Percentiles rank a stretch among this genome's conserved stretches.
Conservation (phyloP, 2,329 filamentous ascomycete genomes). For the Hypoxylon sp. region DNA sequence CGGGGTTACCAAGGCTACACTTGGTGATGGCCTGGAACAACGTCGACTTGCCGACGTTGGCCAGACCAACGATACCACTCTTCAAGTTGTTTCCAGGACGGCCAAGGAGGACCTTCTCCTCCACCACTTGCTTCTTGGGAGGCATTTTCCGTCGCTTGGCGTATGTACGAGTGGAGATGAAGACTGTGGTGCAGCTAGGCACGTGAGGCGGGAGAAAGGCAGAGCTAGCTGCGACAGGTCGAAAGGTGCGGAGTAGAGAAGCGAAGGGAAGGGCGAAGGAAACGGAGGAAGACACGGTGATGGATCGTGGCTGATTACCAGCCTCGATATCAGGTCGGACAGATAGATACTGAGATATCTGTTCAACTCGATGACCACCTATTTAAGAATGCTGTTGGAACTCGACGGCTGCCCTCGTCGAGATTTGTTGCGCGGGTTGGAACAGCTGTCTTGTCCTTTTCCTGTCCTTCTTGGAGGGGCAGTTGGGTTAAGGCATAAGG, state of each 20-base stretch:
- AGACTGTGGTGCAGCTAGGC: conserved; percentile 62
- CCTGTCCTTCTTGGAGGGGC: conserved; percentile 38
- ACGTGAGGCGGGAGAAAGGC: conserved; percentile 65
- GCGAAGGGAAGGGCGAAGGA: conserved; percentile 59
- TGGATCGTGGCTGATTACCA: conserved; percentile 56
- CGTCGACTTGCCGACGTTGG: conserved; percentile 99
- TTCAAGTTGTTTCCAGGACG: conserved; percentile 98
- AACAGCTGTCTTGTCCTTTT: conserved; percentile 41
- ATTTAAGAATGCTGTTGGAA: conserved; percentile 24
- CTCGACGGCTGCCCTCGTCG: conserved; percentile 42
- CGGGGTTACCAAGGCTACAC: conserved; percentile 95
- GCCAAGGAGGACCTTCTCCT: conserved; percentile 97
- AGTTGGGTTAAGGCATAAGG: conserved; percentile 31
- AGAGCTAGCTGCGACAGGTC: conserved; percentile 75
- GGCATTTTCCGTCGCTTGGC: conserved; percentile 82
- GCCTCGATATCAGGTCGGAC: conserved; percentile 47
- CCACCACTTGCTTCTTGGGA: conserved; percentile 90
- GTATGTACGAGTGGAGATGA: conserved; percentile 67
- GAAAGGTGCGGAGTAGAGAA: conserved; percentile 65
- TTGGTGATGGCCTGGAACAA: conserved; percentile 99
- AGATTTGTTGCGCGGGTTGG: conserved; percentile 33
- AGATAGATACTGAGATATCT: conserved; percentile 38
- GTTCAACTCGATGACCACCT: conserved; percentile 32
- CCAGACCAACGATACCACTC: conserved; percentile 99
- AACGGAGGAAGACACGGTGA: conserved; percentile 60